Evolutionary conservation across 495 filamentous ascomycete species (phyloP), one percentile per base, ranked within the genome.

Genomic region (Aspergillus leporis): DNA sequence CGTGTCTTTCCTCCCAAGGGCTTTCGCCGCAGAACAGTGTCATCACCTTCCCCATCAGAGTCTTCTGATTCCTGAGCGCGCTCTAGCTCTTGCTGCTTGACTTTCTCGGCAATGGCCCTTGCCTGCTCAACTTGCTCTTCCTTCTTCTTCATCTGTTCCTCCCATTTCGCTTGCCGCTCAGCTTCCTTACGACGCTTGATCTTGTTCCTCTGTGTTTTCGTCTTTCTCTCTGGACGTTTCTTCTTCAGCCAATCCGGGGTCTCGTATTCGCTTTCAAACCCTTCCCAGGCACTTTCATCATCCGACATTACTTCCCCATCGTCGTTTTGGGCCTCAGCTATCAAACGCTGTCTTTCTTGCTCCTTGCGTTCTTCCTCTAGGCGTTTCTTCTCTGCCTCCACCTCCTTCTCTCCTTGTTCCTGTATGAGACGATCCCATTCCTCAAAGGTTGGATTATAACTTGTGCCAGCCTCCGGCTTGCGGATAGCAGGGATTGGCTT

Each of bases 201-300:
- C 68, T 87, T 93, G 73, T 98, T 98, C 58, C 91, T 79, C 71
- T 98, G 88, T 3, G 85, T 81, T 63, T 85, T 89, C 22, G 91
- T 91, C 77, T 98, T 98, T 64, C 94, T 80, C 69, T 88, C 82
- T 10, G 90, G 85, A 56, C 85, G 78, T 74, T 91, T 93, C 63
- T 81, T 81, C 70, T 83, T 88, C 57, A 88, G 63, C 71, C 78
- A 84, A 40, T 88, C 79, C 58, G 78, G 73, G 52, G 79, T 79
- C 61, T 87, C 83, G 61, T 82, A 84, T 66, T 89, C 85, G 70
- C 82, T 90, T 72, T 92, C 86, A 56, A 92, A 82, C 0, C 88
- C 88, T 74, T 96, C 92, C 91, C 92, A 96, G 12, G 87, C 90
- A 40, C 89, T 92, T 68, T 94, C 92, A 54, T 93, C 87, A 59